Evolutionary conservation across 2,329 filamentous ascomycete genomes (phyloP).

Genomic region (Aureobasidium sp.): DNA sequence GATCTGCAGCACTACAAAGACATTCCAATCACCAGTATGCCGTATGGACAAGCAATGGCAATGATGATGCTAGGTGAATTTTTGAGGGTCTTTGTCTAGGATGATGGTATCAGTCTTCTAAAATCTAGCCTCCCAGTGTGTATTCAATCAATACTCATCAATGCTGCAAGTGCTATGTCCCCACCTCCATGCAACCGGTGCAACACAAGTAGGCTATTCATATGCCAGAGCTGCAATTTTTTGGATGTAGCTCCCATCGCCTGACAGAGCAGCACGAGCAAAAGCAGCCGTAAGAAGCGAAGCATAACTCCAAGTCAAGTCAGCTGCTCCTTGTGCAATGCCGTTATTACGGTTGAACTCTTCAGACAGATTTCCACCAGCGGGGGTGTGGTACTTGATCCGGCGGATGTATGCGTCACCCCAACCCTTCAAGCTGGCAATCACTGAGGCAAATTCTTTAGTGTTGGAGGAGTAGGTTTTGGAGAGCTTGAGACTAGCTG

Average conservation of each 20-base stretch:
- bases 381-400: slow-evolving; percentile 25
- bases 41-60: slow-evolving; percentile 77
- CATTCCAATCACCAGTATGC: slow-evolving; percentile 71
- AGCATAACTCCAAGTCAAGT: slow-evolving; percentile 29
- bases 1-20: slow-evolving; percentile 68
- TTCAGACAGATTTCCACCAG: slow-evolving; percentile 21
- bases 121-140: not conserved
- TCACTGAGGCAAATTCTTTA: slow-evolving; percentile 17
- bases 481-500: slow-evolving; percentile 14
- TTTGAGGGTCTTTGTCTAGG: slow-evolving; percentile 49
- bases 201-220: not conserved
- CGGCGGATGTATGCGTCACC: slow-evolving; percentile 27
- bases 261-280: slow-evolving; percentile 19
- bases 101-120: not conserved
- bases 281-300: slow-evolving; percentile 23
- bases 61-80: slow-evolving; percentile 75
- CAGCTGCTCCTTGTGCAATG: slow-evolving; percentile 20
- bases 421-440: slow-evolving; percentile 24
- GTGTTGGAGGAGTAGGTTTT: slow-evolving; percentile 19
- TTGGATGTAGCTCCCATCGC: not conserved
- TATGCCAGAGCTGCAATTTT: slow-evolving; percentile 4
- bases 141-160: not conserved
- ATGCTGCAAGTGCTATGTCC: not conserved
- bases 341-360: slow-evolving; percentile 25
- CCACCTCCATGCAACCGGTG: not conserved